Evolutionary conservation across 306 rosid species (phyloP), one percentile per base, ranked within the genome.

Genomic region (Adenanthera pavonina): DNA sequence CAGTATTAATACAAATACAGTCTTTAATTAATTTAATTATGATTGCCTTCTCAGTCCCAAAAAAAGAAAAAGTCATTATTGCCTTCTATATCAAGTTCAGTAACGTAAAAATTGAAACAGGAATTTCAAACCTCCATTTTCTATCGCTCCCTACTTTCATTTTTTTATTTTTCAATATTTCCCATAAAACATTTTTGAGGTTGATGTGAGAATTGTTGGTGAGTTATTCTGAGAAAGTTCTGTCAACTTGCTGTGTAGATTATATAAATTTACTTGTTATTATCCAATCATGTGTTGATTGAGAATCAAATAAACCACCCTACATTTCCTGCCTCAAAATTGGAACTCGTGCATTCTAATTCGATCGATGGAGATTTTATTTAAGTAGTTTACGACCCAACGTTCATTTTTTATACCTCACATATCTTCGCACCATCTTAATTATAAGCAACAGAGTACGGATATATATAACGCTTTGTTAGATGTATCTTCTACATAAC

Each of bases 381-480:
- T 43, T 16, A 68, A 43, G 53, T 78, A 41, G 44, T 51, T 82
- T 84, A 74, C 54, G 51, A 34, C 80, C 71, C 35, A 57, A 53
- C 17, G 48, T 65, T 54, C 80, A 76, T 78, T 17, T 66, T 69
- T 62, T 54, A 69, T 77, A 38, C 25, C 77, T 77, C 77, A 25
- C 36, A 70, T 54, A 84, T 86, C 78, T 82, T 81, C 10, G 82
- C 75, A 85, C 70, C 75, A 65, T 74, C 69, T 54, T 60, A n/a
- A 40, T 40, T 57, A 25, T 25, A 57, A 43, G 80, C 65, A 83
- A 79, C 74, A 19, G 14, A 83, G 64, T 78, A 13, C 44, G 67
- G 30, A 60, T 12, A 49, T 40, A 40, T 5, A 25, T 25, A 25
- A 67, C 75, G 2, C 47, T 51, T 79, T 73, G 25, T 25, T 25